phyloP scores from a whole-genome alignment of 1,139 yeast species.

The Yamadazyma pseudoaaseri region DNA sequence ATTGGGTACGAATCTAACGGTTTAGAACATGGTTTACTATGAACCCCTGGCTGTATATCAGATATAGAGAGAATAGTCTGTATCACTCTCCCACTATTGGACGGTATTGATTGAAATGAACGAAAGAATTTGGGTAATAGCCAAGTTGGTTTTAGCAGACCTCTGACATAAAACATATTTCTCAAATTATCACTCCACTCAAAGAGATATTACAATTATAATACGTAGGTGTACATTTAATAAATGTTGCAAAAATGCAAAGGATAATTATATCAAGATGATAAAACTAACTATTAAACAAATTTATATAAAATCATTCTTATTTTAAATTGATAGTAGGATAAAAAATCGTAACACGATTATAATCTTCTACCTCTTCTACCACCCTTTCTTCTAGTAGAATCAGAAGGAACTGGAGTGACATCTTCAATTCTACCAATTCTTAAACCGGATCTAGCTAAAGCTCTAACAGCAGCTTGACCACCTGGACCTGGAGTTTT shows the following conservation, averaged over 20 bases:
- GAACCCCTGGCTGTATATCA: not conserved
- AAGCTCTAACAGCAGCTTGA: slow-evolving; percentile 99
- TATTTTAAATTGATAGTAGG: slow-evolving; percentile 5
- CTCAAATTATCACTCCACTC: not conserved
- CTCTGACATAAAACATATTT: not conserved
- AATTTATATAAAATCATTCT: slow-evolving; percentile 7
- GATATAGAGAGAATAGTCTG: slow-evolving; percentile 2
- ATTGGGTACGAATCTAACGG: not conserved
- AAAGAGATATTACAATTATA: not conserved
- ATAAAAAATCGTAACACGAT: slow-evolving; percentile 21
- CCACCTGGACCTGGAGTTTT: slow-evolving; percentile 99
- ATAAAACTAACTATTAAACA: slow-evolving; percentile 15
- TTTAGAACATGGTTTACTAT: not conserved
- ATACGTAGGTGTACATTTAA: slow-evolving; percentile 21
- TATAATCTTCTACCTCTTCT: slow-evolving; percentile 99
- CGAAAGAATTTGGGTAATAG: not conserved
- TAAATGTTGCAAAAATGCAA: slow-evolving; percentile 14
- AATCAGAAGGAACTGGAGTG: slow-evolving; percentile 99
- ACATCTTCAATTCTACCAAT: slow-evolving; percentile 99
- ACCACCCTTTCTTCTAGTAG: slow-evolving; percentile 99
- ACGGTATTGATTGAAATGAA: slow-evolving; percentile 1
- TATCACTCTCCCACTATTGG: slow-evolving; percentile 3
- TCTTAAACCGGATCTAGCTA: slow-evolving; percentile 99
- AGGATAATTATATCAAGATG: slow-evolving; percentile 10
- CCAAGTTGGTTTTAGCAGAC: not conserved